Evolutionary conservation across 768 basidiomycete species (phyloP).

Genomic region (Multifurca ochricompacta): DNA sequence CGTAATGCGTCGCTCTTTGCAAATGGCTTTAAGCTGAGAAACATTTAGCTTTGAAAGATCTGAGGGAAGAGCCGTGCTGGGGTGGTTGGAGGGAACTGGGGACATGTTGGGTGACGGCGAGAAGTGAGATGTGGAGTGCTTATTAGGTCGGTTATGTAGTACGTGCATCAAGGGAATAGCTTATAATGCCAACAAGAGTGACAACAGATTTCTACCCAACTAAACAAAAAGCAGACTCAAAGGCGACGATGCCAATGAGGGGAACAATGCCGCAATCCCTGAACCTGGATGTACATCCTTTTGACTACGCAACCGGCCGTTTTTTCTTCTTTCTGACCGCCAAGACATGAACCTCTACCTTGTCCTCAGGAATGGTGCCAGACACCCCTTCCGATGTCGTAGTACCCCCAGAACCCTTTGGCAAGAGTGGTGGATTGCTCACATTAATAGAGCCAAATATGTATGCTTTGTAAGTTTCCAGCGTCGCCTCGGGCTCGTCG

Average conservation of each 20-base stretch:
- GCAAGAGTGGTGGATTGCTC: conserved; percentile 36
- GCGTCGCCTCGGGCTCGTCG: conserved; percentile 53
- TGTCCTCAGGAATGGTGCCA: conserved; percentile 16
- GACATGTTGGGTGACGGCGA: not conserved
- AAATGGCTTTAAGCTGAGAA: conserved; percentile 55
- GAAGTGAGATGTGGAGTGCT: not conserved
- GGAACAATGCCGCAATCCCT: no score
- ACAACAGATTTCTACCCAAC: no score
- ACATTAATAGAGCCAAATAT: conserved; percentile 54
- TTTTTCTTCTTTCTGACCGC: conserved; percentile 48
- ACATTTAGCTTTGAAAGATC: conserved; percentile 41
- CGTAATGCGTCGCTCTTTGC: conserved; percentile 51
- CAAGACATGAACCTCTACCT: conserved; percentile 45
- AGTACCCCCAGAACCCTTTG: conserved; percentile 19
- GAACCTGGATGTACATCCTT: no score
- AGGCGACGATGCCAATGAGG: no score
- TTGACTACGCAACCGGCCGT: conserved; percentile 19
- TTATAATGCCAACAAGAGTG: no score
- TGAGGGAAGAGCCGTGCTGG: not conserved
- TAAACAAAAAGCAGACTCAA: no score
- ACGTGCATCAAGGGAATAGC: no score
- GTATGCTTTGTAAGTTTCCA: conserved; percentile 51
- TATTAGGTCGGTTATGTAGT: no score
- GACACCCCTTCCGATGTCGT: conserved; percentile 15
- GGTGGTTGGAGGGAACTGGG: not conserved